These are phyloP conservation scores for Scalesia atractyloides DNA, from an alignment of 129 eudicot species.

Conservation along the genomic window DNA sequence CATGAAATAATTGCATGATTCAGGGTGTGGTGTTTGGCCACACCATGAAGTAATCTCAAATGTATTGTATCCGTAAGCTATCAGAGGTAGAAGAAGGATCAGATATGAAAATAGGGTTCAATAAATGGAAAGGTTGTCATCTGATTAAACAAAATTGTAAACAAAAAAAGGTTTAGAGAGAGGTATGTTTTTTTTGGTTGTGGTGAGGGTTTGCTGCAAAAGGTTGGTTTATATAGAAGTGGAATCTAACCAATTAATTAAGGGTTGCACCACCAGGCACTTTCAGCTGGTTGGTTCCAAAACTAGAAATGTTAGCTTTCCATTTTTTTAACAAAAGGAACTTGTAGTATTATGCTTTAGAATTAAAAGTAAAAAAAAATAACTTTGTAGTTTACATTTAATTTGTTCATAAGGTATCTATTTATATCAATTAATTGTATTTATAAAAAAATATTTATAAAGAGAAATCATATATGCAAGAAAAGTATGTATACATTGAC, in stretches of 20 bases:
- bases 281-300: slow-evolving; percentile 11
- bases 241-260: slow-evolving; percentile 4
- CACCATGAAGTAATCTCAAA: slow-evolving; percentile 55
- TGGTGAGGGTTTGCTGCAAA: slow-evolving; percentile 21
- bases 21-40: slow-evolving; percentile 66
- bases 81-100: slow-evolving; percentile 24
- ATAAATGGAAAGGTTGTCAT: slow-evolving; percentile 30
- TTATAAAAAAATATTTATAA: too few relatives aligned
- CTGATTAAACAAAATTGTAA: neutral
- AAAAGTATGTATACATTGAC: too few relatives aligned
- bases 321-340: neutral
- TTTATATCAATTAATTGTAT: too few relatives aligned
- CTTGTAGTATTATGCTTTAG: too few relatives aligned
- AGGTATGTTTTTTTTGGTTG: neutral
- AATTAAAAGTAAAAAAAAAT: too few relatives aligned
- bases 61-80: slow-evolving; percentile 25
- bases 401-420: too few relatives aligned
- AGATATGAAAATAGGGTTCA: slow-evolving; percentile 25
- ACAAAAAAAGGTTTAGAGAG: neutral
- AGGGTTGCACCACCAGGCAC: neutral
- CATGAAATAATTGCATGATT: slow-evolving; percentile 63
- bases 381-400: too few relatives aligned
- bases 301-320: slow-evolving; percentile 21
- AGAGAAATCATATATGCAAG: too few relatives aligned
- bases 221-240: slow-evolving; percentile 41